Conservation (phyloP, 2,329 filamentous ascomycete genomes). For the Lecanicillium sp. region DNA sequence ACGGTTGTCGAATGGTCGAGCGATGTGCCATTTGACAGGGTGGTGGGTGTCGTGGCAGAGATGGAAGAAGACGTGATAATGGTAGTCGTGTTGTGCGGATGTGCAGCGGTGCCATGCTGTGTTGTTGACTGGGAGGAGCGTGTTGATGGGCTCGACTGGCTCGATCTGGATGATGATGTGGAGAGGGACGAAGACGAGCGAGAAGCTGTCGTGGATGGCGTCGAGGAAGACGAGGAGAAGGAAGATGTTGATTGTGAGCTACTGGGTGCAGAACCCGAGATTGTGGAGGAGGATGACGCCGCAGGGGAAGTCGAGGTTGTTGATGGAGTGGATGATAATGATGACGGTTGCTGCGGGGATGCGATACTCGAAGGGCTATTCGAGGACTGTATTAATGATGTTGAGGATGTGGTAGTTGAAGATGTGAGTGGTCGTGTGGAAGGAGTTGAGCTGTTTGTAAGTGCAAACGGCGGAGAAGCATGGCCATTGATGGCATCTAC, state of each 20-base stretch:
- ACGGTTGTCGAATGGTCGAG: neutral
- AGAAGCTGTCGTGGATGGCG: neutral
- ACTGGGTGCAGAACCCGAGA: neutral
- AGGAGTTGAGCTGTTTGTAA: constrained; percentile 5
- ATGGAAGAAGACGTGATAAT: neutral
- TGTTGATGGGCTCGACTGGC: neutral
- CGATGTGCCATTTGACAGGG: neutral
- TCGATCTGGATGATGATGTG: neutral
- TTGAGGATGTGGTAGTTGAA: neutral
- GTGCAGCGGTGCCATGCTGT: neutral
- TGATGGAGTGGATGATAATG: neutral
- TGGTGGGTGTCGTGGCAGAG: neutral
- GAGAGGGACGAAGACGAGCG: neutral
- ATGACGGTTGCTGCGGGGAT: neutral
- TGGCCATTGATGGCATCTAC: neutral
- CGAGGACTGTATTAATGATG: neutral
- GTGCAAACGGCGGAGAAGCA: constrained; percentile 1
- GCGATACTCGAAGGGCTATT: neutral
- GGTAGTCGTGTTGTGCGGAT: neutral
- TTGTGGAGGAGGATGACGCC: neutral
- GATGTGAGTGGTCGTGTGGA: neutral
- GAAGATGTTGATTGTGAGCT: neutral
- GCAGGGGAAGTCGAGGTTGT: neutral
- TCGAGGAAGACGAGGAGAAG: neutral
- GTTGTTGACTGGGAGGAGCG: too few relatives aligned